A percentile compares a stretch with the other conserved stretches of the same genome.
These are phyloP conservation scores for Solanum hybrid DNA, from an alignment of 305 asterid genomes.

Conservation along the genomic window DNA sequence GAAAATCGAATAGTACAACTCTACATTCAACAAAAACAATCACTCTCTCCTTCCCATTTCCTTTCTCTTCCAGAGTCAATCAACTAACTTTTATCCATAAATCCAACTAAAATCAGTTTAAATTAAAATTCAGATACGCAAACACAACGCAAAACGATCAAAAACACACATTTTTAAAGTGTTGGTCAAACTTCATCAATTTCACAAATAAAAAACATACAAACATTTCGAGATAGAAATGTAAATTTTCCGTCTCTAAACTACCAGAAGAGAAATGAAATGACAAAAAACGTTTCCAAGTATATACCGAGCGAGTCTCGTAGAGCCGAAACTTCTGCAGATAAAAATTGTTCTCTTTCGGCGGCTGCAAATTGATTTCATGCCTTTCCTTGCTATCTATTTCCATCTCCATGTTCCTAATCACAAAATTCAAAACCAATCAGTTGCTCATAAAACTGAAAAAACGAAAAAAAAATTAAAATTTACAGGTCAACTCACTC, in stretches of 20 bases:
- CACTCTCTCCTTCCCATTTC: not conserved
- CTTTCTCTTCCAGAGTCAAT: not conserved
- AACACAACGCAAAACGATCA: conserved; percentile 4
- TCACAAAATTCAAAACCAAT: not conserved
- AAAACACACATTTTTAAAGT: not conserved
- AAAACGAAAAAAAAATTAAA: not conserved
- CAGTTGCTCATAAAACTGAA: not conserved
- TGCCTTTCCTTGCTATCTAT: not conserved
- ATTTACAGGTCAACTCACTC: not conserved
- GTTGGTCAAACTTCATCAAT: not conserved
- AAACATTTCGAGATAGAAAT: not conserved
- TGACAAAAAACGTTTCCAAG: not conserved
- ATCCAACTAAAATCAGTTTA: not conserved
- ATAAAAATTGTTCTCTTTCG: conserved; percentile 11
- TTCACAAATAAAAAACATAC: not conserved
- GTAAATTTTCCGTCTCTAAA: not conserved
- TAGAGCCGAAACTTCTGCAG: conserved; percentile 66
- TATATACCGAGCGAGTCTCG: conserved; percentile 67
- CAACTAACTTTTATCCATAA: not conserved
- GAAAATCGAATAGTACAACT: not conserved
- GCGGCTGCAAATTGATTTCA: conserved; percentile 20
- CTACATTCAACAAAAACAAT: not conserved
- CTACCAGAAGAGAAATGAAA: not conserved
- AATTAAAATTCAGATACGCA: not conserved
- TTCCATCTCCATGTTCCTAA: not conserved